These are phyloP conservation scores for Mycena sanguinolenta DNA, from an alignment of 768 basidiomycete genomes.

Conservation along the genomic window DNA sequence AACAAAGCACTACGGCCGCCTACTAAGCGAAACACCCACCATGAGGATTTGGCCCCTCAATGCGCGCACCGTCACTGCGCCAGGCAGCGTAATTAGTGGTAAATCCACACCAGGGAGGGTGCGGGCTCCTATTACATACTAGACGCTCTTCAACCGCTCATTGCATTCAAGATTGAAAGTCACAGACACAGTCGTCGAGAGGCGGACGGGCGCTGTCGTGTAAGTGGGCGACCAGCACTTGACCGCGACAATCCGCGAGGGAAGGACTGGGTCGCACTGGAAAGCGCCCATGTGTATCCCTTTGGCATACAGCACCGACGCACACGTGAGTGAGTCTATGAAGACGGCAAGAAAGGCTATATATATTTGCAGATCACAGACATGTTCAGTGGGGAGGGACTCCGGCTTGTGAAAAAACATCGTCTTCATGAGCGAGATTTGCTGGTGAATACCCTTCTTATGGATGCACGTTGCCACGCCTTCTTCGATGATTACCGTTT, in stretches of 20 bases:
- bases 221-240: not conserved
- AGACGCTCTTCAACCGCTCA: too few species aligned
- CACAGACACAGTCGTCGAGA: not conserved
- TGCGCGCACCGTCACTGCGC: not conserved
- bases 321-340: not conserved
- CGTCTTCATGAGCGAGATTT: not conserved
- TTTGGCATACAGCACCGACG: not conserved
- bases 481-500: constrained; percentile 14
- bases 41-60: not conserved
- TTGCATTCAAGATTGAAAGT: not conserved
- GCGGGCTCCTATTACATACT: not conserved
- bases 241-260: constrained; percentile 1
- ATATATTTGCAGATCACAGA: constrained; percentile 1
- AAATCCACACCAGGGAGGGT: not conserved
- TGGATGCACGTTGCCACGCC: not conserved
- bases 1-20: not conserved
- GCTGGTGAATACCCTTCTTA: constrained; percentile 6
- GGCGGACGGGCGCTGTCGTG: not conserved
- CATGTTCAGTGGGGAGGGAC: not conserved
- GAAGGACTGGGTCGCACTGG: not conserved
- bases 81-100: not conserved
- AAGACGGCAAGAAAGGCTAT: too few species aligned
- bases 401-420: not conserved
- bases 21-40: not conserved
- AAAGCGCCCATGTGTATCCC: constrained; percentile 7